Evolutionary conservation across 192 early-diverging fungal species (phyloP).

Genomic region (Entomortierella chlamydospora): DNA sequence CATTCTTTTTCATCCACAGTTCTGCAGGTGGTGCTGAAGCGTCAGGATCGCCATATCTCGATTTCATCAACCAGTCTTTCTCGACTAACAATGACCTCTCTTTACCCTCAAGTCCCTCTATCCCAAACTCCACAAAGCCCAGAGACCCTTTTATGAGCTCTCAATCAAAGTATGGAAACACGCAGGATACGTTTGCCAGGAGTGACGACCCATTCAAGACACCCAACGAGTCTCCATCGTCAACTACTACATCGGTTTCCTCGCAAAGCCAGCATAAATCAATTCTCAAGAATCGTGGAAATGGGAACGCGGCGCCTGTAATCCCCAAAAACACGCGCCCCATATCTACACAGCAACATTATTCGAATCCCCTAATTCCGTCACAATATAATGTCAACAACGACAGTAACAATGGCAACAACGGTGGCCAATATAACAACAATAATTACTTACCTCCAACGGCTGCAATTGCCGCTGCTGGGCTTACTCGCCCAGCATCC

Average conservation of each 20-base stretch:
- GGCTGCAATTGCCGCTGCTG: constrained; percentile 2
- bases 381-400: constrained; percentile 5
- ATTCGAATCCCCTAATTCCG: too few relatives aligned
- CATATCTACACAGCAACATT: neutral
- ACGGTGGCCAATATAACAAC: neutral
- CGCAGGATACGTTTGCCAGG: neutral
- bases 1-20: neutral
- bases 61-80: constrained; percentile 34
- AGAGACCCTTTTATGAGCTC: constrained; percentile 19
- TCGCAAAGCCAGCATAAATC: constrained; percentile 4
- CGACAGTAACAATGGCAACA: neutral
- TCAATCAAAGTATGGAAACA: constrained; percentile 28
- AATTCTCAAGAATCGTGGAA: constrained; percentile 5
- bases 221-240: constrained; percentile 4
- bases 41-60: constrained; percentile 20
- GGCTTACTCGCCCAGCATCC: constrained; percentile 9
- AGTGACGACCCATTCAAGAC: neutral
- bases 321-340: neutral
- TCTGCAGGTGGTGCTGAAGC: neutral
- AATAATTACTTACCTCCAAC: neutral
- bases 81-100: constrained; percentile 25
- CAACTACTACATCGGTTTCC: constrained; percentile 11
- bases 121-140: neutral
- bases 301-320: neutral
- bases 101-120: constrained; percentile 15